A percentile compares a stretch with the other conserved stretches of the same genome.
These are phyloP conservation scores for Vaccinium darrowii DNA, from an alignment of 148 eudicot species.

Conservation along the genomic window DNA sequence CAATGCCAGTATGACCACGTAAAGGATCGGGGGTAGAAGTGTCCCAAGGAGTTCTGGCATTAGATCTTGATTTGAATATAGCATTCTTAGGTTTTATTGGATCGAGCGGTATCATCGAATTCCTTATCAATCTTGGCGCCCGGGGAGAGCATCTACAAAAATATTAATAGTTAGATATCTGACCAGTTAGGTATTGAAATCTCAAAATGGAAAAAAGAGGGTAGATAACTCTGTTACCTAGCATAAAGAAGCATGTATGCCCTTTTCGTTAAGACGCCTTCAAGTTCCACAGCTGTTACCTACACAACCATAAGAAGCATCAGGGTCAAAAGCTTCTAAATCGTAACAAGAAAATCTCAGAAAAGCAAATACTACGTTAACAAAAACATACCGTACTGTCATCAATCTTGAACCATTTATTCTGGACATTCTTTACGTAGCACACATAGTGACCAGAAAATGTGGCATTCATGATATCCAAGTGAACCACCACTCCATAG, in stretches of 20 bases:
- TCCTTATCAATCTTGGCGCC: constrained; percentile 72
- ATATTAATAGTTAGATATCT: not conserved
- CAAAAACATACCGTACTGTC: constrained; percentile 62
- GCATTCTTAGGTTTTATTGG: constrained; percentile 33
- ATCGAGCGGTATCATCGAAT: constrained; percentile 41
- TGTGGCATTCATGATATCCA: constrained; percentile 83
- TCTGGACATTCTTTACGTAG: constrained; percentile 68
- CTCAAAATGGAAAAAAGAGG: not conserved
- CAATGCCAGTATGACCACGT: constrained; percentile 14
- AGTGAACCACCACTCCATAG: constrained; percentile 84
- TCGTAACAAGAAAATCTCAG: not conserved
- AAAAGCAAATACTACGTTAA: not conserved
- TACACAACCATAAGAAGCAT: constrained; percentile 21
- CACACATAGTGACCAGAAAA: constrained; percentile 86
- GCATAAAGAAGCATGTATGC: constrained; percentile 95
- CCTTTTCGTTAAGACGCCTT: constrained; percentile 55
- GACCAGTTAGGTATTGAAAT: not conserved
- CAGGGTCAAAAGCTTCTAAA: constrained; percentile 4
- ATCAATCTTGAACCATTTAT: constrained; percentile 80
- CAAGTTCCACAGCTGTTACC: constrained; percentile 69
- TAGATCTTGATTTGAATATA: constrained; percentile 20
- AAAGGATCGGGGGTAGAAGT: not conserved
- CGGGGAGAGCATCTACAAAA: constrained; percentile 78
- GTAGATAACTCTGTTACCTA: constrained; percentile 37
- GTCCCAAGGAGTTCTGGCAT: constrained; percentile 26